phyloP scores from a whole-genome alignment of 805 yeast genomes.

The Spathaspora passalidarum region DNA sequence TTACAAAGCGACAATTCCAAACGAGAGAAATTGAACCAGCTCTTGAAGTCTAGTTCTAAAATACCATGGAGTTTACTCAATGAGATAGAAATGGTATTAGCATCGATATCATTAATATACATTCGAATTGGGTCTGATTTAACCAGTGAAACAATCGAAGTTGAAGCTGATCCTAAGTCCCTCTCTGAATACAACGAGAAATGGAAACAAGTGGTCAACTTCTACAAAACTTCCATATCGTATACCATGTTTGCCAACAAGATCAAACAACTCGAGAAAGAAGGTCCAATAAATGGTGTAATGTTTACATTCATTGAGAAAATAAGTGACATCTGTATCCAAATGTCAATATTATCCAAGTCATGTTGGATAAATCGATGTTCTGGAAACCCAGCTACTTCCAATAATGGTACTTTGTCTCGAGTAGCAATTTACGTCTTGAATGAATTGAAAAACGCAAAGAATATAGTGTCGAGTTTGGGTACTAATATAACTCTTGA shows the following conservation, averaged over 20 bases:
- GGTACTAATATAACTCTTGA: constrained; percentile 4
- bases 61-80: constrained; percentile 26
- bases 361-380: constrained; percentile 35
- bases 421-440: constrained; percentile 42
- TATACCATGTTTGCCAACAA: constrained; percentile 22
- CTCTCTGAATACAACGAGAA: constrained; percentile 19
- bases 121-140: constrained; percentile 33
- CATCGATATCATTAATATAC: constrained; percentile 27
- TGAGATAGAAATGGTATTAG: constrained; percentile 26
- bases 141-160: constrained; percentile 30
- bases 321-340: constrained; percentile 30
- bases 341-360: constrained; percentile 38
- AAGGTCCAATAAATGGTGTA: not conserved
- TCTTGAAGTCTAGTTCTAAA: not conserved
- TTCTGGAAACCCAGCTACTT: constrained; percentile 14
- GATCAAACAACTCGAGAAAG: constrained; percentile 1
- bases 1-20: not conserved
- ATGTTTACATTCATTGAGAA: constrained; percentile 18
- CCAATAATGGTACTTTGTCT: constrained; percentile 39
- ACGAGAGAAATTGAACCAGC: not conserved
- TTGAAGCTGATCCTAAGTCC: constrained; percentile 16
- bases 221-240: constrained; percentile 31
- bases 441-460: constrained; percentile 28
- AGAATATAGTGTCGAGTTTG: constrained; percentile 13
- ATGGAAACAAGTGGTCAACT: constrained; percentile 35